Base-by-base conservation (phyloP, 352 stramenopile species). In the Globisporangium acanthophoron region DNA sequence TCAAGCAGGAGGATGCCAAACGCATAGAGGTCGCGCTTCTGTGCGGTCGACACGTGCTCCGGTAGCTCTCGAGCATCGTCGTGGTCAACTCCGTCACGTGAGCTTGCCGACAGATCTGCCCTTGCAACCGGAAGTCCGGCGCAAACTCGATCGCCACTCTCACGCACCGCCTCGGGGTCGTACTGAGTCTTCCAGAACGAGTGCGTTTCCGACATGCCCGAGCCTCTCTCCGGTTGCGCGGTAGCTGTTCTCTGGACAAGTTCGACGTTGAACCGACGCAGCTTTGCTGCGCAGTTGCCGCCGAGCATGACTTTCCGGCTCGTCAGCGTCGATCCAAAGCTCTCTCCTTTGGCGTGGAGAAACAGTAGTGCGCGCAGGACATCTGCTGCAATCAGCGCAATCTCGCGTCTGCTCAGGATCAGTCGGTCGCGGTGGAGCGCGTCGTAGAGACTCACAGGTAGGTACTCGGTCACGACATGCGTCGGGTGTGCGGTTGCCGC, bases 1-100 rank as follows among this genome's bases (percentile, higher is more conserved):
- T 92, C 82, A 18, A 89, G 67, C 0, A 90, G 56, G 33, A 92
- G 65, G 29, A 90, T 65, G 3, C 80, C 82, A 51, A 92, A 90
- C 13, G 78, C 74, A 52, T 80, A 90, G 20, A 92, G 54, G 52
- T 92, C 78, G 41, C 70, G 56, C 48, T 45, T 51, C 20, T 52
- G 50, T 9, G 39, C 11, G 24, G 44, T 31, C 12, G 33, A 11
- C 8, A 39, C 33, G 33, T 3, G 33, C n/a, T 24, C 13, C 24
- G 16, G 9, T 8, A 5, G 44, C 5, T 8, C 44, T 24, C n/a
- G n/a, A 55, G 50, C 31, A 1, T 15, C 12, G 18, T 46, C 13
- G 9, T 39, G 33, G 8, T 39, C 33, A 45, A 20, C 40, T 45
- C 13, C 40, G 40, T 20, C 1, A 8, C 1, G 33, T 39, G 8